A percentile compares a stretch with the other conserved stretches of the same genome.
Conservation (phyloP, 257 asterid genomes). For the Agastache rugosa region DNA sequence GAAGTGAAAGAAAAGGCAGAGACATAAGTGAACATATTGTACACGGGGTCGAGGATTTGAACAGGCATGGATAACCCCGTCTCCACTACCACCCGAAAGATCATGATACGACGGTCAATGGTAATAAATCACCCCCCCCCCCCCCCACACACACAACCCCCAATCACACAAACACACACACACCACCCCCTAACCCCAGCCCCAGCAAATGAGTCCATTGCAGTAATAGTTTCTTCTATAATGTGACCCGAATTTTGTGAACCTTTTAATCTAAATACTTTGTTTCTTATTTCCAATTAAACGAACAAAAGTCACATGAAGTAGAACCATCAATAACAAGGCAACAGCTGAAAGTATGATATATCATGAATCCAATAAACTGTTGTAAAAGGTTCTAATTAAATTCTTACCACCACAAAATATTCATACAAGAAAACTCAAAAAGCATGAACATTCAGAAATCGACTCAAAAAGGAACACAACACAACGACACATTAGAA, state of each 20-base stretch:
- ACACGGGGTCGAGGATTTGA: background rate
- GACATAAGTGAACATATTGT: background rate
- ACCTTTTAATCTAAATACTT: background rate
- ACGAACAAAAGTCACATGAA: background rate
- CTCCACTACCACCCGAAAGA: background rate
- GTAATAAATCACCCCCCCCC: background rate
- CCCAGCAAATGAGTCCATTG: background rate
- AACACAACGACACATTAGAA: slow-evolving; percentile 2
- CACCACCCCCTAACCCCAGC: background rate
- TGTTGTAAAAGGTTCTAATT: background rate
- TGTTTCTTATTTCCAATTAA: background rate
- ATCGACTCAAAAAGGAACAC: background rate
- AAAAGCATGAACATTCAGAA: background rate
- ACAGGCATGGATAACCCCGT: background rate
- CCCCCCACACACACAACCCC: background rate
- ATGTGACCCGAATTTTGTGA: slow-evolving; percentile 5
- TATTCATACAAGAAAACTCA: background rate
- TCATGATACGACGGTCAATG: background rate
- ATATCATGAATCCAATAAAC: background rate
- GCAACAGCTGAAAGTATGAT: background rate
- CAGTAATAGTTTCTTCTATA: background rate
- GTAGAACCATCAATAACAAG: background rate
- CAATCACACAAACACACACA: background rate
- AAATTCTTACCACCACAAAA: background rate
- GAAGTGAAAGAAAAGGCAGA: background rate